Evolutionary conservation across 140 eudicot genomes (phyloP), one percentile per base, ranked within the genome.

Genomic region (Senecio squalidus): DNA sequence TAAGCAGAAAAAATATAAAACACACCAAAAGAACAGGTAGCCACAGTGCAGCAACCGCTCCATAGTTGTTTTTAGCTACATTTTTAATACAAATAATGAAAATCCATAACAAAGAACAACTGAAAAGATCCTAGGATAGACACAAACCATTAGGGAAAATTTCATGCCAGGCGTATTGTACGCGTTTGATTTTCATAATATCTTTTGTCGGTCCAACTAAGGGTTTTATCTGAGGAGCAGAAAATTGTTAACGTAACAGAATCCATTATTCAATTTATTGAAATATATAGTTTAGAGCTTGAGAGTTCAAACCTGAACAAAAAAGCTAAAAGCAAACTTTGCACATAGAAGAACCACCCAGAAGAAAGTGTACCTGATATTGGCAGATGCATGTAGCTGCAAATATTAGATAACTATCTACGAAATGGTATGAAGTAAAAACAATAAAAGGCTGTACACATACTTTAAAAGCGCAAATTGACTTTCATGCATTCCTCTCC

Each of bases 401-500:
- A 53, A 52, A 41, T 10, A 39, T 76, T 28, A 30, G 54, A 46
- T 30, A 57, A 29, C 9, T 23, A 45, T 52, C 25, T 51, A 73
- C 46, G 20, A 43, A 66, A 45, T 47, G 30, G 50, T 38, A 51
- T 44, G 55, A 8, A 73, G 41, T 23, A 58, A 64, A 25, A 22
- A 57, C 15, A 41, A 24, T 62, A 43, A 45, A 68, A 48, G 53
- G 25, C 25, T 40, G 2, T 58, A 39, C 47, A 72, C 96, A 70
- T 70, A 84, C 94, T 88, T 88, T 59, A 84, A 51, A 41, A 93
- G 96, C 51, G 94, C 68, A 74, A 82, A 88, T 71, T 93, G 99
- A 68, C 99, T 93, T 84, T 93, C 99, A 64, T 93, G 99, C 96
- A 93, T 93, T 80, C 99, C 99, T 68, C 99, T 84, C 51, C 95